Evolutionary conservation across 257 asterid genomes (phyloP), one percentile per base, ranked within the genome.

Genomic region (Coffea eugenioides): DNA sequence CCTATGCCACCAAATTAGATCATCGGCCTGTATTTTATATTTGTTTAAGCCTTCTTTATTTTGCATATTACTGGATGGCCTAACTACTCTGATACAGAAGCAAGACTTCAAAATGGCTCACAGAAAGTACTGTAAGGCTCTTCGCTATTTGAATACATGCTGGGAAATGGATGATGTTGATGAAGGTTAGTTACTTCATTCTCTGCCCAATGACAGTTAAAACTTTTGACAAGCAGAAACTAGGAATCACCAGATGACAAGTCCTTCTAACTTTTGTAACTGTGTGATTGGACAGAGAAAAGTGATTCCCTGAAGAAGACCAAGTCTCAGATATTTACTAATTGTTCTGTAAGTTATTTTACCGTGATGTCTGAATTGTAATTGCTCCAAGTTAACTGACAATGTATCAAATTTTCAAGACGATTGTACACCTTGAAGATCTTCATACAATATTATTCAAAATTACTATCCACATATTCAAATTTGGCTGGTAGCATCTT

Each of bases 311-410:
- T 86, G 72, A 80, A 80, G 82, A 84, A 82, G 82, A 78, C 66
- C 54, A 84, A 79, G 83, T 82, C 88, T 69, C 88, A 86, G 81
- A 86, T 86, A 59, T 83, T 82, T 78, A 75, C 90, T 72, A 86
- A 86, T 76, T 79, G 83, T 80, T 86, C 86, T 73, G 90, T 86
- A 80, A 84, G 90, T 80, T 69, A 23, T 80, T 76, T 11, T 41
- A 23, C 69, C 15, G 25, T 25, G 68, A 73, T 45, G 56, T 66
- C 75, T 69, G 73, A 57, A 43, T 27, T 27, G 27, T 27, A 27
- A 27, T 27, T 23, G 9, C 27, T 69, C 48, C 68, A 34, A 11
- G 45, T 39, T 13, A 75, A 46, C 45, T 43, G 10, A 2, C 25
- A 49, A 54, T 31, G 15, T 49, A 74, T 54, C 10, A 57, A 57